Evolutionary conservation across 2,329 filamentous ascomycete genomes (phyloP).

Genomic region (Dactylellina sp.): DNA sequence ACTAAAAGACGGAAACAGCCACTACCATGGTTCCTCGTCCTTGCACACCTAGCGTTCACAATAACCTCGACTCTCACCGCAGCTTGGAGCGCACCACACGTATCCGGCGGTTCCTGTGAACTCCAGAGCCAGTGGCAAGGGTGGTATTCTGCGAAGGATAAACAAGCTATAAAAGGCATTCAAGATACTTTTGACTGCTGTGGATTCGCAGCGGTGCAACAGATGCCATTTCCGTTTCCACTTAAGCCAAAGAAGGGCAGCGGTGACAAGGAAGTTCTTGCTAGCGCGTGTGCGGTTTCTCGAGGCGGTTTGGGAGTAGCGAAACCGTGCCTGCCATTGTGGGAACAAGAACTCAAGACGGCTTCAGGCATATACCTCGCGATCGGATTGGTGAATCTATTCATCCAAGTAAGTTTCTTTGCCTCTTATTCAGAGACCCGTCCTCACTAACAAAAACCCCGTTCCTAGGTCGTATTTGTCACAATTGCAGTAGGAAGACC

Average conservation of each 20-base stretch:
- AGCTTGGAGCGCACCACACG: background rate
- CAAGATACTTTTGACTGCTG: conserved; percentile 39
- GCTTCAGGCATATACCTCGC: conserved; percentile 1
- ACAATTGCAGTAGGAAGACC: conserved; percentile 7
- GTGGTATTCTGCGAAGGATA: conserved; percentile 31
- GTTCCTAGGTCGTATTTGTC: conserved; percentile 32
- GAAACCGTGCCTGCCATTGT: conserved; percentile 16
- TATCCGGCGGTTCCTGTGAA: background rate
- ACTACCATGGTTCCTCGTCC: background rate
- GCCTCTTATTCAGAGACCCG: background rate
- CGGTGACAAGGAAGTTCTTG: background rate
- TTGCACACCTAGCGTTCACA: background rate
- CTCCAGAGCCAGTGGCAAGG: conserved; percentile 16
- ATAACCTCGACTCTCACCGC: background rate
- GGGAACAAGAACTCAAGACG: conserved; percentile 23
- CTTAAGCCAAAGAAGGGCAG: background rate
- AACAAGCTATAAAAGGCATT: conserved; percentile 11
- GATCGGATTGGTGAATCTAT: background rate
- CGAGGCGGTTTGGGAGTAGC: background rate
- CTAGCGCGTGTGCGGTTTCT: background rate
- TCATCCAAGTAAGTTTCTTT: conserved; percentile 21
- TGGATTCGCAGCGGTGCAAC: conserved; percentile 13
- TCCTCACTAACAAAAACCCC: background rate
- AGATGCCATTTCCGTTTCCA: conserved; percentile 40
- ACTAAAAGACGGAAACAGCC: background rate